These are phyloP conservation scores for Penicillium sp. DNA, from an alignment of 2,329 filamentous ascomycete species.

Conservation along the genomic window DNA sequence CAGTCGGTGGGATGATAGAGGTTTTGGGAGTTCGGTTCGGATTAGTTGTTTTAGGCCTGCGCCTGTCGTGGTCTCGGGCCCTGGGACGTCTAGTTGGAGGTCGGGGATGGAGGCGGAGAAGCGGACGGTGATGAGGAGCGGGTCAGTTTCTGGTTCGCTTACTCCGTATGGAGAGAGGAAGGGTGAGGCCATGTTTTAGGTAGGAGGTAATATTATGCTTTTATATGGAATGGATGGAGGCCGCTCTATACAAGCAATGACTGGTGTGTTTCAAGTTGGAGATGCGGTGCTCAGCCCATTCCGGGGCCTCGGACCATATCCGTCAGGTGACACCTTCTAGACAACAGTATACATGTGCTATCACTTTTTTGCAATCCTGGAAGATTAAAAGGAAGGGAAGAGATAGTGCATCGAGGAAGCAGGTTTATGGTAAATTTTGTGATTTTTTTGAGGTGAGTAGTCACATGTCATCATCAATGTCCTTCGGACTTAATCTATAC, in stretches of 20 bases:
- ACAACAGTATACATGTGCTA: background rate
- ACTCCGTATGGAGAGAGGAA: slow-evolving; percentile 14
- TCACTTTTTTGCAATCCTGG: background rate
- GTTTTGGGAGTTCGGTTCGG: slow-evolving; percentile 65
- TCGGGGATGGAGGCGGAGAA: slow-evolving; percentile 86
- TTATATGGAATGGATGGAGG: background rate
- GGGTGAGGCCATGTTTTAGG: slow-evolving; percentile 21
- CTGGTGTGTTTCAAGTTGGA: background rate
- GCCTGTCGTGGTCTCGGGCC: slow-evolving; percentile 68
- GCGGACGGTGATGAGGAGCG: slow-evolving; percentile 77
- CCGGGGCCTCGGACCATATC: slow-evolving; percentile 1
- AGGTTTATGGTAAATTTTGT: background rate
- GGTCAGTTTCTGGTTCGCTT: slow-evolving; percentile 13
- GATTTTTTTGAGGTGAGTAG: background rate
- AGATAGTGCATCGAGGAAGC: background rate
- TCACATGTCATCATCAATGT: slow-evolving; percentile 14
- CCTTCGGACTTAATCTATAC: slow-evolving; percentile 21
- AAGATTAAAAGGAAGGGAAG: background rate
- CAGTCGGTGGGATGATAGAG: slow-evolving; percentile 67
- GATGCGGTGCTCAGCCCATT: slow-evolving; percentile 8
- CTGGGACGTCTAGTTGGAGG: slow-evolving; percentile 71
- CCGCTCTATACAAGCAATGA: background rate
- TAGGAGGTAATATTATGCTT: background rate
- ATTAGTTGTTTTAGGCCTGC: slow-evolving; percentile 80
- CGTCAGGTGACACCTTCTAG: slow-evolving; percentile 9